A percentile compares a stretch with the other conserved stretches of the same genome.
Conservation (phyloP, 257 asterid genomes). For the Ilex aquifolium region DNA sequence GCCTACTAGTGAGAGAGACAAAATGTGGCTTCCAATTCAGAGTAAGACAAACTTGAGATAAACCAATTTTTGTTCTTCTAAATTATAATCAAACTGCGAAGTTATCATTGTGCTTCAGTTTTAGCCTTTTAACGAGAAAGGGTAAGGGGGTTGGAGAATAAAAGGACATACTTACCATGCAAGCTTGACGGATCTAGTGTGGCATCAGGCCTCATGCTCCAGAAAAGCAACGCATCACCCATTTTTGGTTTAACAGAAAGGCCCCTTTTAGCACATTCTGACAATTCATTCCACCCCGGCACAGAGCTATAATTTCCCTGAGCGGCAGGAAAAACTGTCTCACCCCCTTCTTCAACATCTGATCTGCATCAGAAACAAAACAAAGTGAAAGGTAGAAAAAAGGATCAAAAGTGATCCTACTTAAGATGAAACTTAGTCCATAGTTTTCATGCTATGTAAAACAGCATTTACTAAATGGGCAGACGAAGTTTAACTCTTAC, state of each 20-base stretch:
- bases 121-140: no score
- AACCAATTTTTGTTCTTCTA: no score
- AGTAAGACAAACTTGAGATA: no score
- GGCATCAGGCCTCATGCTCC: constrained; percentile 94
- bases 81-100: no score
- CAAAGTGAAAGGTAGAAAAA: constrained; percentile 2
- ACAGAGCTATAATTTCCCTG: constrained; percentile 54
- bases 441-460: background rate
- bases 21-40: background rate
- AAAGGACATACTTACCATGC: constrained; percentile 54
- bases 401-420: background rate
- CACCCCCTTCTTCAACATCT: constrained; percentile 98
- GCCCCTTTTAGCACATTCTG: constrained; percentile 77
- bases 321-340: constrained; percentile 82
- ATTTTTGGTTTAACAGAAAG: constrained; percentile 66
- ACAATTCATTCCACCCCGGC: constrained; percentile 58
- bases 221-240: constrained; percentile 87
- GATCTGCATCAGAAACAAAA: constrained; percentile 47
- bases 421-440: no score
- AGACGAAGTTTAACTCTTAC: constrained; percentile 36
- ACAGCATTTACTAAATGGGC: constrained; percentile 1
- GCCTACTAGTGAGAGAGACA: background rate
- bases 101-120: no score
- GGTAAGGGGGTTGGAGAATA: background rate
- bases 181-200: constrained; percentile 71